These are phyloP conservation scores for Coniochaeta prunicola DNA, from an alignment of 2,329 filamentous ascomycete genomes.

Conservation along the genomic window DNA sequence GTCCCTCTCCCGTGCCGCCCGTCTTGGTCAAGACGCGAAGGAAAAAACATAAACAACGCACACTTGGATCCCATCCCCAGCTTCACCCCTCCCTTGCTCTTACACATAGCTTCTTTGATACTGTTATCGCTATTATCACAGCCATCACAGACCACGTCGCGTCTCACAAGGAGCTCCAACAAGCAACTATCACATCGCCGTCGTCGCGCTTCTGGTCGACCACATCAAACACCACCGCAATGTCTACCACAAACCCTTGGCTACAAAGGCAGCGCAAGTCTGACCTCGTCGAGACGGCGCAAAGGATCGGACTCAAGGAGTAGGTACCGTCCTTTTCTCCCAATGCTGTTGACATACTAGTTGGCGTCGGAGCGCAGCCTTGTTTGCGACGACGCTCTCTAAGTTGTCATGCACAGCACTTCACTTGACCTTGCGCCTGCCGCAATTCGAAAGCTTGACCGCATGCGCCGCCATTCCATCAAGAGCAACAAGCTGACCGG, in stretches of 20 bases:
- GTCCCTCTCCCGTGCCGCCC: conserved; percentile 1
- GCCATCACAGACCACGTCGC: background rate
- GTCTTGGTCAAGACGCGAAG: conserved; percentile 9
- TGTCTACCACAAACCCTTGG: conserved; percentile 51
- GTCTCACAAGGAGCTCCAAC: background rate
- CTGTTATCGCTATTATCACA: background rate
- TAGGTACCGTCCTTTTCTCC: conserved; percentile 37
- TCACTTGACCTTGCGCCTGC: background rate
- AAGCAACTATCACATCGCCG: background rate
- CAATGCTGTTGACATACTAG: background rate
- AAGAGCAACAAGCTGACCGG: background rate
- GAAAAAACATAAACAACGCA: conserved; percentile 28
- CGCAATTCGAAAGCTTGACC: background rate
- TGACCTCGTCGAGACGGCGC: conserved; percentile 68
- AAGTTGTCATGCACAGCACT: background rate
- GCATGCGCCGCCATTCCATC: background rate
- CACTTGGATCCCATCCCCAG: conserved; percentile 8
- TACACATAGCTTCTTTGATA: background rate
- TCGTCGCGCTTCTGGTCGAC: conserved; percentile 16
- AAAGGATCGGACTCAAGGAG: conserved; percentile 64
- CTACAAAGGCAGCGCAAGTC: conserved; percentile 76
- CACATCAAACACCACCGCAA: conserved; percentile 5
- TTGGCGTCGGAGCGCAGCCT: background rate
- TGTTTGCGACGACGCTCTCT: background rate
- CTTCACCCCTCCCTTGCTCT: conserved; percentile 7